Evolutionary conservation across 768 basidiomycete genomes (phyloP).

Genomic region (Kwoniella newhampshirensis): DNA sequence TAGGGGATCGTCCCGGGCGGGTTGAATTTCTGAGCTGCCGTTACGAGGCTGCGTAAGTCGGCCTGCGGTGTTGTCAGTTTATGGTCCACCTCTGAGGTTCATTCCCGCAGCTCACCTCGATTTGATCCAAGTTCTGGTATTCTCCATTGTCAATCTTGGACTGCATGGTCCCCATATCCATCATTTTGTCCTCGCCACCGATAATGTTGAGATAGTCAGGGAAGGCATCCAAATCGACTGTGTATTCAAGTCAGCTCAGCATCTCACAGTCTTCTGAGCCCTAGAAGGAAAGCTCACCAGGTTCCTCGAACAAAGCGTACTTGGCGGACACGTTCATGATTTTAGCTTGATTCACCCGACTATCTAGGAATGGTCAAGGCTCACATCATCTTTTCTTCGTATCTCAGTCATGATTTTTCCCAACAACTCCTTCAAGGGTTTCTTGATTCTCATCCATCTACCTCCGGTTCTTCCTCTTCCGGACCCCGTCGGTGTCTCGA

Average conservation of each 20-base stretch:
- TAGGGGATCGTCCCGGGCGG: conserved; percentile 44
- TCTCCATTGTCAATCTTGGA: conserved; percentile 41
- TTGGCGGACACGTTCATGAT: background rate
- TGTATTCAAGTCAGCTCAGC: background rate
- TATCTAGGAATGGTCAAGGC: too few relatives aligned
- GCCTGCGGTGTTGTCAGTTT: conserved; percentile 19
- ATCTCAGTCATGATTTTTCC: conserved; percentile 46
- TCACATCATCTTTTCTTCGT: conserved; percentile 43
- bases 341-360: background rate
- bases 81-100: too few relatives aligned
- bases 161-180: conserved; percentile 54
- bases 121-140: conserved; percentile 44
- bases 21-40: conserved; percentile 49
- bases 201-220: conserved; percentile 51
- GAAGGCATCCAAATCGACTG: conserved; percentile 38
- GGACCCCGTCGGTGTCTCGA: conserved; percentile 4
- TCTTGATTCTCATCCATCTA: conserved; percentile 56
- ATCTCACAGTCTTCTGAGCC: background rate
- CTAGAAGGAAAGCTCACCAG: conserved; percentile 14
- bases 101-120: conserved; percentile 33
- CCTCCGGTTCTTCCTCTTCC: conserved; percentile 55
- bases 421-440: conserved; percentile 44
- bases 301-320: conserved; percentile 49
- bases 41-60: conserved; percentile 41
- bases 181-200: conserved; percentile 52